Evolutionary conservation across 2,329 filamentous ascomycete species (phyloP).

Genomic region (Diplodia seriata): DNA sequence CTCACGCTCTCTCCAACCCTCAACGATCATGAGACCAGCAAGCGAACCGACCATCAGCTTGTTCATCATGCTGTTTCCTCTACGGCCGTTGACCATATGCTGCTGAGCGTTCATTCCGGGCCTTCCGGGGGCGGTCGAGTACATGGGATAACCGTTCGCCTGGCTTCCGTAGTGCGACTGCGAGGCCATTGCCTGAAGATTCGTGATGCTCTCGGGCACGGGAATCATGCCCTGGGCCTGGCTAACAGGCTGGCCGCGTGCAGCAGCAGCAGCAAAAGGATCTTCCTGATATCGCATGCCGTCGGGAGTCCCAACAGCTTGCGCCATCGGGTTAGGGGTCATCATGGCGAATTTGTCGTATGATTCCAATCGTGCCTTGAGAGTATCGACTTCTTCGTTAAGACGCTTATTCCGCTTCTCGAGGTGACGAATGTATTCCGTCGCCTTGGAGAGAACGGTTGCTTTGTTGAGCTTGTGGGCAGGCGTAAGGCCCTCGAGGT

Average conservation of each 20-base stretch:
- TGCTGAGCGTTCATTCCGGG: conserved; percentile 36
- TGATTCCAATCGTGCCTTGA: conserved; percentile 74
- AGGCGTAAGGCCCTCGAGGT: conserved; percentile 71
- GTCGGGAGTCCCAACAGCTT: conserved; percentile 45
- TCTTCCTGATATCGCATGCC: conserved; percentile 48
- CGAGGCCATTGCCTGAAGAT: conserved; percentile 42
- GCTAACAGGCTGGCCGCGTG: conserved; percentile 37
- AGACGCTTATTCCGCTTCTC: conserved; percentile 88
- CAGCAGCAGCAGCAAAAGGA: conserved; percentile 41
- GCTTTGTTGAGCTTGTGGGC: conserved; percentile 97
- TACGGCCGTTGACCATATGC: conserved; percentile 51
- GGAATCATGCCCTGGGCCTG: conserved; percentile 49
- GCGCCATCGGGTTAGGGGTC: conserved; percentile 47
- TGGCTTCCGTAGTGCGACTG: conserved; percentile 48
- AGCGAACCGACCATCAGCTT: conserved; percentile 94
- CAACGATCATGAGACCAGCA: conserved; percentile 84
- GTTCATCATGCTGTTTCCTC: conserved; percentile 60
- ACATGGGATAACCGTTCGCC: conserved; percentile 42
- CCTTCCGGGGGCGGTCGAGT: conserved; percentile 39
- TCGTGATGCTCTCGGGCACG: conserved; percentile 51
- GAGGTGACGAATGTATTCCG: conserved; percentile 92
- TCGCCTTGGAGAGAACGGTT: conserved; percentile 94
- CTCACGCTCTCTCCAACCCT: conserved; percentile 72
- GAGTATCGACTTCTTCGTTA: conserved; percentile 77
- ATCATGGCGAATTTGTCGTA: conserved; percentile 75